These are phyloP conservation scores for Caryopteris hybrid DNA, from an alignment of 305 asterid species.

Conservation along the genomic window DNA sequence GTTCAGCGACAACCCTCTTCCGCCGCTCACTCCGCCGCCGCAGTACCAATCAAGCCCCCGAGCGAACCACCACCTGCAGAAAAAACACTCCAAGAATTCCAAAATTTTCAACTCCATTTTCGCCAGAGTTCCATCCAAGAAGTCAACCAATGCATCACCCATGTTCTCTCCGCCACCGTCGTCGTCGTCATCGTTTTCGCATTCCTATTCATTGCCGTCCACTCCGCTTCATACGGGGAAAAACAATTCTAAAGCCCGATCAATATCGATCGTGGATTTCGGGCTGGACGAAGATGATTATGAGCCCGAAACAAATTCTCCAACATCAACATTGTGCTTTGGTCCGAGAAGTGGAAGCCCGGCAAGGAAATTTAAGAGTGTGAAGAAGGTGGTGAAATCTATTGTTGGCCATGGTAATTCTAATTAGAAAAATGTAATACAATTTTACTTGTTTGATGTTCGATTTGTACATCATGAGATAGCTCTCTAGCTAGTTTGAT, in stretches of 20 bases:
- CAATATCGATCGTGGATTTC: slow-evolving; percentile 15
- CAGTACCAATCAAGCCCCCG: slow-evolving; percentile 36
- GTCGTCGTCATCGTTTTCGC: slow-evolving; percentile 33
- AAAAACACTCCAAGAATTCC: slow-evolving; percentile 24
- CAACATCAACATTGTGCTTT: slow-evolving; percentile 52
- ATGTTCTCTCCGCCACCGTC: slow-evolving; percentile 20
- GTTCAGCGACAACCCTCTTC: slow-evolving; percentile 33
- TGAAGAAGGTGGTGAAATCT: slow-evolving; percentile 40
- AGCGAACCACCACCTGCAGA: slow-evolving; percentile 10
- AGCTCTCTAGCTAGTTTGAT: background rate
- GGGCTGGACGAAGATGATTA: slow-evolving; percentile 22
- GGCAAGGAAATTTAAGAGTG: slow-evolving; percentile 29
- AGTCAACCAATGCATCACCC: background rate
- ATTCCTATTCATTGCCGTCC: slow-evolving; percentile 42
- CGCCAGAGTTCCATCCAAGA: slow-evolving; percentile 20
- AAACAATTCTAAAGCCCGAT: slow-evolving; percentile 9
- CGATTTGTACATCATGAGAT: slow-evolving; percentile 13
- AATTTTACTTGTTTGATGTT: slow-evolving; percentile 6
- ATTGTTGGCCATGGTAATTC: slow-evolving; percentile 30
- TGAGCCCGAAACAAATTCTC: slow-evolving; percentile 25
- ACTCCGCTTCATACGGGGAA: slow-evolving; percentile 19
- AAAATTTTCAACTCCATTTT: slow-evolving; percentile 29
- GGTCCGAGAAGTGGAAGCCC: slow-evolving; percentile 25
- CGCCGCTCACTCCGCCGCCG: slow-evolving; percentile 88
- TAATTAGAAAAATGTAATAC: background rate